Evolutionary conservation across 495 filamentous ascomycete genomes (phyloP), one percentile per base, ranked within the genome.

Genomic region (Beverwykella pulmonaria): DNA sequence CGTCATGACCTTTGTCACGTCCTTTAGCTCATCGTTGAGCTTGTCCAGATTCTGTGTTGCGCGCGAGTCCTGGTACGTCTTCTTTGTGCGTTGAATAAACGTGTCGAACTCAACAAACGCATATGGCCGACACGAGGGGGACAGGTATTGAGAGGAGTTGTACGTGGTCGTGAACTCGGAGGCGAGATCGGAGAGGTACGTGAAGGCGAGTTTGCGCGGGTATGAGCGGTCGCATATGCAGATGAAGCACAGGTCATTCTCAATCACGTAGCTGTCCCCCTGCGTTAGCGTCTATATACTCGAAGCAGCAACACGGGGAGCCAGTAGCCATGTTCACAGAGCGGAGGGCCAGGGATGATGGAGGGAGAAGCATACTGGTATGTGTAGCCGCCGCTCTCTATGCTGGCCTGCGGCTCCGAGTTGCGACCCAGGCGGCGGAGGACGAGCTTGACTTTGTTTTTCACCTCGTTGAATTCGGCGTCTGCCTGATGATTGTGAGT

Each of bases 1-100:
- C 32, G 94, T 98, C 94, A 99, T 99, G 68, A 98, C 93, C 77
- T 96, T 92, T 15, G 94, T 97, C 56, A 99, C 94, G 83, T 98
- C 94, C 72, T 92, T 87, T 47, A 99, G 84, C 82, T 99, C 94
- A 74, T 96, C 91, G 72, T 97, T 96, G 67, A 97, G 79, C 72
- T 91, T 90, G 75, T 92, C 91, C 46, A 97, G 82, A 76, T 97
- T 97, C 64, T 83, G 81, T 6, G 90, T 87, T 4, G 95, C 94
- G 61, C 95, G 90, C 58, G 87, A 87, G 75, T 98, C 93, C 71
- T 94, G 91, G 79, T 99, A 99, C 8, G 92, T 91, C 66, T 91
- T 90, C 80, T 93, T 96, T 57, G 94, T 97, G 61, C 90, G 86
- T 65, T 88, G 83, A 77, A 99, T 96, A 79, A 96, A 99, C 59